phyloP scores from a whole-genome alignment of 1,139 yeast species.

The Yamadazyma blattariae region DNA sequence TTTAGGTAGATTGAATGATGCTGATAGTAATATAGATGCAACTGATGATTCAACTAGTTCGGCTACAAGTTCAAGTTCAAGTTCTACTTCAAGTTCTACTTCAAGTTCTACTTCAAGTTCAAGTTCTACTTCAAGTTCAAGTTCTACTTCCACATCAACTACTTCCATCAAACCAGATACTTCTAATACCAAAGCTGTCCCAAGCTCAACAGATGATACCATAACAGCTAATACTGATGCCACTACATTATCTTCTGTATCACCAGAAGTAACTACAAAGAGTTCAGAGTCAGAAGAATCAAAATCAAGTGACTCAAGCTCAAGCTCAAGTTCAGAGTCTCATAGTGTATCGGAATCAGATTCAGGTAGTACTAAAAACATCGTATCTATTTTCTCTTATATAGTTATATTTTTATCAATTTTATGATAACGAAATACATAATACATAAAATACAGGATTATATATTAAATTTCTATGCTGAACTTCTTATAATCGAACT shows the following conservation, averaged over 20 bases:
- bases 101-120: not conserved
- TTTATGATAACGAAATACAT: slow-evolving; percentile 1
- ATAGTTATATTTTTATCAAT: slow-evolving; percentile 1
- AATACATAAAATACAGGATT: slow-evolving; percentile 3
- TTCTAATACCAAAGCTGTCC: not conserved
- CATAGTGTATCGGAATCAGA: slow-evolving; percentile 3
- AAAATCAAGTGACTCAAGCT: slow-evolving; percentile 1
- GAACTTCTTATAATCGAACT: not conserved
- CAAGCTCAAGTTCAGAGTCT: slow-evolving; percentile 6
- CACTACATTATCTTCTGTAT: not conserved
- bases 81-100: slow-evolving; percentile 1
- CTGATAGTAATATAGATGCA: slow-evolving; percentile 17
- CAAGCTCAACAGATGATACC: too few species aligned
- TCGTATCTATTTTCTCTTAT: slow-evolving; percentile 2
- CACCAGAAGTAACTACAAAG: not conserved
- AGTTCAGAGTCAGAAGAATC: not conserved
- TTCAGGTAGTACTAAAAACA: slow-evolving; percentile 3
- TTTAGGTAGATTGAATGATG: slow-evolving; percentile 52
- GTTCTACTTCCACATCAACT: not conserved
- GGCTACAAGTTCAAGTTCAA: slow-evolving; percentile 3
- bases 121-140: slow-evolving; percentile 1
- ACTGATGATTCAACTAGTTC: slow-evolving; percentile 5
- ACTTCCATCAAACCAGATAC: not conserved
- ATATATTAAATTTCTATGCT: not conserved
- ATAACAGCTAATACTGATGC: not conserved